These are phyloP conservation scores for Maudiozyma turicensis DNA, from an alignment of 805 yeast species.

Conservation along the genomic window DNA sequence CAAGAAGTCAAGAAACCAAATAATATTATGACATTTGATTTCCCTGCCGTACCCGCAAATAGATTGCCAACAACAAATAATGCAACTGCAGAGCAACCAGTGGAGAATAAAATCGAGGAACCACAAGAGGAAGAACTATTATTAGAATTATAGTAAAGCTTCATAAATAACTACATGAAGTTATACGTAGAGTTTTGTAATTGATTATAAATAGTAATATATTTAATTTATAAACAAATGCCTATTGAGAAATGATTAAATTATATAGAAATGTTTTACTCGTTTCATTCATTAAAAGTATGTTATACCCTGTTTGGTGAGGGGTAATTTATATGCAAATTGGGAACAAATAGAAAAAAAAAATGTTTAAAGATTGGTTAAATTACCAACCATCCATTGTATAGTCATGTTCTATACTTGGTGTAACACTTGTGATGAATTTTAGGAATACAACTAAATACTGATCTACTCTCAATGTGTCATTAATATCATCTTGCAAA, in stretches of 20 bases:
- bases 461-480: conserved; percentile 75
- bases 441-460: conserved; percentile 82
- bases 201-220: background rate
- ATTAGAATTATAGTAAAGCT: conserved; percentile 18
- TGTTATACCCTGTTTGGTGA: too few species aligned
- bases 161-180: too few species aligned
- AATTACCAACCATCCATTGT: conserved; percentile 86
- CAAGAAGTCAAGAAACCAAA: conserved; percentile 1
- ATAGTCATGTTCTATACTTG: conserved; percentile 94
- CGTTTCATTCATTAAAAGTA: too few species aligned
- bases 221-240: background rate
- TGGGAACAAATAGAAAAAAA: background rate
- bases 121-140: conserved; percentile 19
- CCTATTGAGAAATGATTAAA: background rate
- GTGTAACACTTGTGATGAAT: conserved; percentile 93
- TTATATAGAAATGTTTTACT: too few species aligned
- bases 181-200: too few species aligned
- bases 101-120: conserved; percentile 17
- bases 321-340: too few species aligned
- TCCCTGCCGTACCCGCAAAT: conserved; percentile 34
- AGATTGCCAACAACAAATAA: conserved; percentile 12
- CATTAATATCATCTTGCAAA: conserved; percentile 32
- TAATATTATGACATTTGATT: conserved; percentile 30
- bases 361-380: background rate
- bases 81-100: background rate